Percentiles rank a stretch among this genome's conserved stretches.
Evolutionary conservation across 2,329 filamentous ascomycete species (phyloP).

Genomic region (Fusarium miscanthi): DNA sequence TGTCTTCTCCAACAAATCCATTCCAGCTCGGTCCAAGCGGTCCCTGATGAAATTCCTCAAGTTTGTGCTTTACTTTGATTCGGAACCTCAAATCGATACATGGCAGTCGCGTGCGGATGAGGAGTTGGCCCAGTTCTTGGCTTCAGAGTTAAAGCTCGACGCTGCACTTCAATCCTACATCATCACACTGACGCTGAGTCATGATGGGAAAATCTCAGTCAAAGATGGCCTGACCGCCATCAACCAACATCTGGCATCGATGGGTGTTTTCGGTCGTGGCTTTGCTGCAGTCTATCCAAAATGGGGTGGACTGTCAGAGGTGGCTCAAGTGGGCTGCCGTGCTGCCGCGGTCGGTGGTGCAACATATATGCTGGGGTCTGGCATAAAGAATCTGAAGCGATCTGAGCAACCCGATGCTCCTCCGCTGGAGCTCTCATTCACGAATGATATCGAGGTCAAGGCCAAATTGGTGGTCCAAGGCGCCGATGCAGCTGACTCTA

Average conservation of each 20-base stretch:
- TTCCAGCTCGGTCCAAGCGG: constrained; percentile 85
- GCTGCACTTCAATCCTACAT: constrained; percentile 71
- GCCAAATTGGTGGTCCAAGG: constrained; percentile 64
- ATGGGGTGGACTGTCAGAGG: constrained; percentile 90
- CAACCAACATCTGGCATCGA: constrained; percentile 83
- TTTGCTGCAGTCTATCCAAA: constrained; percentile 92
- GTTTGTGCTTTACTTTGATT: constrained; percentile 80
- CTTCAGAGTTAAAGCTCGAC: constrained; percentile 74
- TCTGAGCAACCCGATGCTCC: constrained; percentile 39
- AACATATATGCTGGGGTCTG: constrained; percentile 85
- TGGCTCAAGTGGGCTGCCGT: constrained; percentile 90
- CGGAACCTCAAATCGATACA: constrained; percentile 61
- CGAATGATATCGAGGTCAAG: constrained; percentile 67
- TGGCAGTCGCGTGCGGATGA: constrained; percentile 69
- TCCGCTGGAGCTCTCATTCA: constrained; percentile 61
- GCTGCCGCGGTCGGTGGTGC: constrained; percentile 91
- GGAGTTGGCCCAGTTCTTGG: constrained; percentile 69
- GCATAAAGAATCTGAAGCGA: constrained; percentile 58
- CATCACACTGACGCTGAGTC: constrained; percentile 77
- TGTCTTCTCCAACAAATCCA: constrained; percentile 81
- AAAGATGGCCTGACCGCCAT: constrained; percentile 77
- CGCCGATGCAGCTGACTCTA: constrained; percentile 47
- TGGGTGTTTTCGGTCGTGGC: constrained; percentile 87
- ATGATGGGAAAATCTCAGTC: constrained; percentile 71
- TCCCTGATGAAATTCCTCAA: constrained; percentile 93